phyloP scores from a whole-genome alignment of 345 rosid genomes.

The Angophora floribunda region DNA sequence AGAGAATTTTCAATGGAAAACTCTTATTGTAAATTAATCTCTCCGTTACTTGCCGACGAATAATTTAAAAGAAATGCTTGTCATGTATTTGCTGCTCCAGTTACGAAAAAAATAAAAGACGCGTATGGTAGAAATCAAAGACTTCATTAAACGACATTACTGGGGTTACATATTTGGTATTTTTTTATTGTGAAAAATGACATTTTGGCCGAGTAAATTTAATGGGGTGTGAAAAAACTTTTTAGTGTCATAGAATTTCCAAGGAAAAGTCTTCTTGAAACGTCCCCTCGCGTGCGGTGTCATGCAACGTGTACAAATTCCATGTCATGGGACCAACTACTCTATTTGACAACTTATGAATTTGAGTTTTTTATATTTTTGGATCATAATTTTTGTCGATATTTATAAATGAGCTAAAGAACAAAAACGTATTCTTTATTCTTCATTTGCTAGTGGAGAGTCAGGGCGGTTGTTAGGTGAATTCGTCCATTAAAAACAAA shows the following conservation, averaged over 20 bases:
- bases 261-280: background rate
- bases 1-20: too few species aligned
- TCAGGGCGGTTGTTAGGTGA: accelerated
- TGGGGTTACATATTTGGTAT: too few species aligned
- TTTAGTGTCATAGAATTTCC: background rate
- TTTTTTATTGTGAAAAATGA: too few species aligned
- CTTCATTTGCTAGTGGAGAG: background rate
- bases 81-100: too few species aligned
- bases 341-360: accelerated
- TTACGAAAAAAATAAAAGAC: too few species aligned
- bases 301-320: accelerated
- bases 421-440: too few species aligned
- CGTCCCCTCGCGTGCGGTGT: accelerated
- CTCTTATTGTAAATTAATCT: too few species aligned
- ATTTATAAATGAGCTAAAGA: background rate
- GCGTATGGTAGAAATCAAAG: too few species aligned
- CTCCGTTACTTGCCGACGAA: accelerated
- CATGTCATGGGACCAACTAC: accelerated
- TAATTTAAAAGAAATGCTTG: too few species aligned
- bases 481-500: background rate
- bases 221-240: accelerated
- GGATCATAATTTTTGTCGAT: too few species aligned
- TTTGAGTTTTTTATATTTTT: background rate
- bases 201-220: accelerated
- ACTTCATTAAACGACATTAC: too few species aligned